Base-by-base conservation (phyloP, 2,329 filamentous ascomycete genomes). In the Ascochyta lentis region DNA sequence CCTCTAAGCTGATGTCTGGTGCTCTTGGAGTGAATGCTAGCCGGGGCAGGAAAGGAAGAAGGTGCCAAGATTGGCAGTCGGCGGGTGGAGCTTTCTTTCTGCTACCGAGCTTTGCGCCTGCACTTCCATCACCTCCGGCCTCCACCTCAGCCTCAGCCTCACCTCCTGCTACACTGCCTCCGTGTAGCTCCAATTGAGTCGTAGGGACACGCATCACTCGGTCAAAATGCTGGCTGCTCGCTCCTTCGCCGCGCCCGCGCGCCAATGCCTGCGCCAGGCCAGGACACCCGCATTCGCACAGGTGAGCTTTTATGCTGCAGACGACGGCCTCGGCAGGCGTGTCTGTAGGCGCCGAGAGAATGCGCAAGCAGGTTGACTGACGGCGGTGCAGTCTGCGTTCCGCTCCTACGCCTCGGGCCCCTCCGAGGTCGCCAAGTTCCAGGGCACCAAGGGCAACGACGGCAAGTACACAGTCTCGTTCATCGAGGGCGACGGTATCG, bases 401-500 rank as follows among this genome's bases (percentile, higher is more conserved):
- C 68, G 75, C 51, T 67, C 69, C 50, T 93, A 89, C 81, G 86
- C 85, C 76, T 85, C 74, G 69, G 47, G 37, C 22, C 42, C 54
- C 44, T 38, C 47, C 35, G 65, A 69, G 52, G 92, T 98, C 71
- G 95, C 93, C 78, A 91, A 95, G 83, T 99, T 97, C 84, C 89
- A 91, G 73, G 95, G 94, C 69, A 84, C 86, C 76, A 97, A 96
- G 83, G 91, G 90, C 76, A 82, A 89, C 76, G 89, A 94, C 83
- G 95, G 95, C 75, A 95, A 95, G 80, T 99, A 89, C 86, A 90
- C 91, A 55, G 95, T 99, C 74, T 94, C 91, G 71, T 84, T 99
- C 80, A 99, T 99, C 67, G 96, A 99, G 85, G 95, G 96, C 81
- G 96, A 99, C 76, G 95, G 95, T 77, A 99, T 99, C 77, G 95